Base-by-base conservation (phyloP, 345 rosid genomes). In the Schrenkiella parvula region DNA sequence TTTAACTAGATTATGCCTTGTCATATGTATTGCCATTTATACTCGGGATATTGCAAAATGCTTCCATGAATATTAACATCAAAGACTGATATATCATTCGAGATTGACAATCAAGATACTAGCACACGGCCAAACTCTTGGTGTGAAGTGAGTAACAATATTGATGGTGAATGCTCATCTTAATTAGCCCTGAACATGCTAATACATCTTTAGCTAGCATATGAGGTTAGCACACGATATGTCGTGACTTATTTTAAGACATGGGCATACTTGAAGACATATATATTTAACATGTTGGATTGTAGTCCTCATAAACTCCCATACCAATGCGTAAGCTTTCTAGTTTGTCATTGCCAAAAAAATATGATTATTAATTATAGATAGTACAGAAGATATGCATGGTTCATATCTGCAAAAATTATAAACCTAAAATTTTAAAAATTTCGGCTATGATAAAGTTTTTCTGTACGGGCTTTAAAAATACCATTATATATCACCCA, bases 291-390 rank as follows among this genome's bases (percentile, higher is more conserved):
- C 34, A 22, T 32, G 57, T 32, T 18, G 46, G 37, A 35, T 6
- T 50, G 5, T 50, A 66, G 61, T 66, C 71, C 50, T 28, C 23
- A 17, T 41, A 35, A 66, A 37, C 48, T 66, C 50, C 25, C 11
- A 35, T 35, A 34, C 13, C 55, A 18, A 34, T 25, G 38, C 14
- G 10, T 23, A 32, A 5, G 21, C 21, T 51, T 37, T 37, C 38
- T 66, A 11, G n/a, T 26, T 52, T 32, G 34, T 15, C 53, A 28
- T 0, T 53, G 42, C 62, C 62, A 41, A 6, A 23, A 23, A 23
- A 23, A 23, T 1, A n/a, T n/a, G n/a, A n/a, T n/a, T n/a, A n/a
- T 8, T 42, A n/a, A 15, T 8, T 61, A n/a, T 15, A 8, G 19
- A 34, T 29, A 13, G 23, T 22, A 9, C 9, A 31, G 38, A 44